Conservation (phyloP, 192 early-diverging fungal species). For the Backusella parvicylindrica region DNA sequence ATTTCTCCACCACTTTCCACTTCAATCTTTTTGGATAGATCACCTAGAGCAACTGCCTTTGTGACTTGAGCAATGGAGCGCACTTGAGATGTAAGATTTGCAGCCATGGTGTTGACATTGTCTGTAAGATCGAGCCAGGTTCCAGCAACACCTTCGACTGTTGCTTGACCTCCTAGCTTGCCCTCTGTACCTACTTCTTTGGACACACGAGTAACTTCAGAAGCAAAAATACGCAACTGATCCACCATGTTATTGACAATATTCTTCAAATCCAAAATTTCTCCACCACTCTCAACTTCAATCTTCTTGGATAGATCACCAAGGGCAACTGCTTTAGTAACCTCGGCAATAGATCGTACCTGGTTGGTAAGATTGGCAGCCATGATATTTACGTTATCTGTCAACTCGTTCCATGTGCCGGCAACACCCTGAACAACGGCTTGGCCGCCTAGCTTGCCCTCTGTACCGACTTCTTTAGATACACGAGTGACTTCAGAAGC, state of each 20-base stretch:
- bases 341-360: constrained; percentile 50
- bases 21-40: constrained; percentile 57
- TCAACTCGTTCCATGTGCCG: constrained; percentile 56
- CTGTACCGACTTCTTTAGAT: constrained; percentile 60
- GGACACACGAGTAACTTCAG: constrained; percentile 60
- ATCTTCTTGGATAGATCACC: constrained; percentile 51
- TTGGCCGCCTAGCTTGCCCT: constrained; percentile 61
- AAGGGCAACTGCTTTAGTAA: constrained; percentile 47
- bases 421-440: constrained; percentile 49
- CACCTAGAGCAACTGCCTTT: constrained; percentile 52
- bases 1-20: constrained; percentile 66
- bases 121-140: constrained; percentile 71
- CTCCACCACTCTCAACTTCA: constrained; percentile 46
- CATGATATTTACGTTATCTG: constrained; percentile 58
- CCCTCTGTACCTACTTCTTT: constrained; percentile 67
- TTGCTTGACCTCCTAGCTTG: constrained; percentile 70
- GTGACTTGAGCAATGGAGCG: constrained; percentile 63
- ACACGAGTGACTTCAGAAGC: constrained; percentile 61
- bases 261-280: constrained; percentile 53
- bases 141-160: constrained; percentile 66
- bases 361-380: constrained; percentile 51
- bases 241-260: constrained; percentile 66
- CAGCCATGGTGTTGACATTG: constrained; percentile 65
- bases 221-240: constrained; percentile 53
- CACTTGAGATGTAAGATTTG: constrained; percentile 61